Conservation (phyloP, 768 basidiomycete species). For the Sporobolomyces roseus region DNA sequence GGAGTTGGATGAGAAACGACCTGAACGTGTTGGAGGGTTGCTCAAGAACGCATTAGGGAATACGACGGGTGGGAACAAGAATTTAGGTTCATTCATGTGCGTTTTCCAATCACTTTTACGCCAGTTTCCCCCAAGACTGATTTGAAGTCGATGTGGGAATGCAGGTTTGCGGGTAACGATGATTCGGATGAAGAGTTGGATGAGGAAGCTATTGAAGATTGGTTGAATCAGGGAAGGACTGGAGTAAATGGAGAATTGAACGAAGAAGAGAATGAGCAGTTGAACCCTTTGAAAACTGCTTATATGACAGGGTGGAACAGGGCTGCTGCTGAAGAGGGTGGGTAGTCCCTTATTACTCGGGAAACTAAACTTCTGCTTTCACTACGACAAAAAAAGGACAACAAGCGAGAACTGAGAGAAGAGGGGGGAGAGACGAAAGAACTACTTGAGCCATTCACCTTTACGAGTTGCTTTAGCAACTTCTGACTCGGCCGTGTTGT, state of each 20-base stretch:
- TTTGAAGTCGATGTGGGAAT: too few species aligned
- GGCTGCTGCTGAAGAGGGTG: slow-evolving; percentile 14
- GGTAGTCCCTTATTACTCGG: too few species aligned
- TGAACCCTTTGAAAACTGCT: slow-evolving; percentile 34
- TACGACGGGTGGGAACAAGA: too few species aligned
- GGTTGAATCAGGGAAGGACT: slow-evolving; percentile 11
- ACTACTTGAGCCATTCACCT: slow-evolving; percentile 23
- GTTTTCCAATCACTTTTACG: too few species aligned
- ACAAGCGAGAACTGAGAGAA: background rate
- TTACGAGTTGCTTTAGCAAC: slow-evolving; percentile 33
- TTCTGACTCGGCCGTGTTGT: slow-evolving; percentile 27
- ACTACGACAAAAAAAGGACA: background rate
- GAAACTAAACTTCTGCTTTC: background rate
- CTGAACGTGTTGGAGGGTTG: slow-evolving; percentile 12
- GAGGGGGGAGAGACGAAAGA: background rate
- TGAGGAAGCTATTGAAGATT: slow-evolving; percentile 20
- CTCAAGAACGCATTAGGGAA: slow-evolving; percentile 20
- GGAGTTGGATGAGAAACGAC: slow-evolving; percentile 13
- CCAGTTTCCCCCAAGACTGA: too few species aligned
- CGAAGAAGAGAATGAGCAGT: slow-evolving; percentile 32
- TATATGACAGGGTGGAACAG: slow-evolving; percentile 26
- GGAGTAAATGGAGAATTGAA: slow-evolving; percentile 25
- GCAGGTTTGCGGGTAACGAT: background rate
- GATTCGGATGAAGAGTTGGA: slow-evolving; percentile 20
- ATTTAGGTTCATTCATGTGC: slow-evolving; percentile 33